Percentiles rank a stretch among this genome's conserved stretches.
Evolutionary conservation across 441 rosid genomes (phyloP).

Genomic region (Jatropha podagrica): DNA sequence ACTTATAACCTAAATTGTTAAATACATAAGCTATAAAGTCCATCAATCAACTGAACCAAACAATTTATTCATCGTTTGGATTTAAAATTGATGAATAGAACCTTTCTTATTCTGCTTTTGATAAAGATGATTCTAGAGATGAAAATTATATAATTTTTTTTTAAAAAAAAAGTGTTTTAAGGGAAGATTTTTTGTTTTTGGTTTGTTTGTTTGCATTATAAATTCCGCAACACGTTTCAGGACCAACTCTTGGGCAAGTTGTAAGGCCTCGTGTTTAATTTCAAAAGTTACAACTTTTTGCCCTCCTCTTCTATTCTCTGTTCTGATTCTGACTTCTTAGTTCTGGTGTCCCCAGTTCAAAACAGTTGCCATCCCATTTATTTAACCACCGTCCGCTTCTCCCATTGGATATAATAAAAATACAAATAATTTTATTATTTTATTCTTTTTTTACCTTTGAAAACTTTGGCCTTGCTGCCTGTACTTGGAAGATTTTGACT

Average conservation of each 20-base stretch:
- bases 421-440: not conserved
- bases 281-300: not conserved
- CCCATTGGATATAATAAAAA: not conserved
- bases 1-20: no score
- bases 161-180: no score
- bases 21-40: no score
- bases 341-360: no score
- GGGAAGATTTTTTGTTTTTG: no score
- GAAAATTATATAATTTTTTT: no score
- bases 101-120: no score
- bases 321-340: no score
- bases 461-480: constrained; percentile 27
- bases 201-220: not conserved
- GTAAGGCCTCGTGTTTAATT: not conserved
- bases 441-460: constrained; percentile 32
- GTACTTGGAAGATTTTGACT: constrained; percentile 24
- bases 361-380: not conserved
- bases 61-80: no score
- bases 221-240: not conserved
- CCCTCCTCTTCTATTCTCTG: not conserved
- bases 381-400: not conserved
- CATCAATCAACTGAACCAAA: no score
- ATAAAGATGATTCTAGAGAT: no score
- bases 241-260: not conserved
- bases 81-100: no score